A percentile compares a stretch with the other conserved stretches of the same genome.
phyloP scores from a whole-genome alignment of 495 filamentous ascomycete species.

The Podospora tetraspora region DNA sequence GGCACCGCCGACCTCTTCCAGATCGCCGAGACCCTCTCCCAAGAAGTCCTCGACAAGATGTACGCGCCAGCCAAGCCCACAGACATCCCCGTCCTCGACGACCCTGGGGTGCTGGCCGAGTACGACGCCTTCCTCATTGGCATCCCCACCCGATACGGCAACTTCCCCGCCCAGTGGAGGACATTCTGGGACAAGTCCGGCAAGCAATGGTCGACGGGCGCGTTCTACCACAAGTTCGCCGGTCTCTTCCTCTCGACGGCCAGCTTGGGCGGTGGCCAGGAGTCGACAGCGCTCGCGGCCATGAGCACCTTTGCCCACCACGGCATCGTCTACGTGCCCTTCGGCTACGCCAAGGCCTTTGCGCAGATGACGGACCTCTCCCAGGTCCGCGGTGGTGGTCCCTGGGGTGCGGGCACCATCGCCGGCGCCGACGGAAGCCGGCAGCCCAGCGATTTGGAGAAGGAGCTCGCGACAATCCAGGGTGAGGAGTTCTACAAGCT shows the following conservation, averaged over 20 bases:
- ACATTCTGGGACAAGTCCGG: conserved; percentile 81
- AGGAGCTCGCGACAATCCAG: conserved; percentile 72
- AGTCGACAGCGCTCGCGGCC: conserved; percentile 73
- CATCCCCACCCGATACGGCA: conserved; percentile 97
- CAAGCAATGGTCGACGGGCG: conserved; percentile 63
- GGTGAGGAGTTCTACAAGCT: conserved; percentile 81
- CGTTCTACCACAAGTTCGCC: conserved; percentile 84
- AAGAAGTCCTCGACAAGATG: conserved; percentile 79
- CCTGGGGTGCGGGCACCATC: conserved; percentile 96
- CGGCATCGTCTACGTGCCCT: conserved; percentile 90
- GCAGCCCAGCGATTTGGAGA: conserved; percentile 67
- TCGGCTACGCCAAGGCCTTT: conserved; percentile 86
- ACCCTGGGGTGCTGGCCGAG: conserved; percentile 59
- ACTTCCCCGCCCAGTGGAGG: conserved; percentile 97
- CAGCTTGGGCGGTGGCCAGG: conserved; percentile 83
- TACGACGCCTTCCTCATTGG: conserved; percentile 94
- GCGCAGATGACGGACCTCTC: conserved; percentile 56
- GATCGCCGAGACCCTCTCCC: conserved; percentile 77
- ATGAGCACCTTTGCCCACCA: conserved; percentile 91
- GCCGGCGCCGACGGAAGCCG: conserved; percentile 75
- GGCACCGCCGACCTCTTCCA: conserved; percentile 76
- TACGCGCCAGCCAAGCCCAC: conserved; percentile 72
- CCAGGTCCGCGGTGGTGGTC: conserved; percentile 76
- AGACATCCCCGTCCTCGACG: conserved; percentile 56
- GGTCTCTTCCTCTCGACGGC: conserved; percentile 87